Evolutionary conservation across 306 rosid genomes (phyloP).

Genomic region (Quercus engelmannii): DNA sequence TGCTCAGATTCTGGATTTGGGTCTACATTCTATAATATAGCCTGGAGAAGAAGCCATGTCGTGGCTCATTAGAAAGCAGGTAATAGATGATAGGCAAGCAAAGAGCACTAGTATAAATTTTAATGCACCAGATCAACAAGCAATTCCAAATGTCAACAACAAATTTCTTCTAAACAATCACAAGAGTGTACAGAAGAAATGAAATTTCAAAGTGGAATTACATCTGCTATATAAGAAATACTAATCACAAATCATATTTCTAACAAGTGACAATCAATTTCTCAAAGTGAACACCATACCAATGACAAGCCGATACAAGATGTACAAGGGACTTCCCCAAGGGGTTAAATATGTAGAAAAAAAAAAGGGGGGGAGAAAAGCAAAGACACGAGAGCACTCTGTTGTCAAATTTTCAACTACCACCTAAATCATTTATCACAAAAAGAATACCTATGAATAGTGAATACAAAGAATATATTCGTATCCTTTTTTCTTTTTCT

Average conservation of each 20-base stretch:
- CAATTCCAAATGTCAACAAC: background rate
- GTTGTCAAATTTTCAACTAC: conserved; percentile 20
- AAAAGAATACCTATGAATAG: conserved; percentile 8
- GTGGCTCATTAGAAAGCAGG: no score
- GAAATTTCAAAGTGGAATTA: background rate
- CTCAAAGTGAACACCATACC: background rate
- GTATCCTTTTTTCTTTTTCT: background rate
- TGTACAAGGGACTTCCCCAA: conserved; percentile 29
- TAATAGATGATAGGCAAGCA: background rate
- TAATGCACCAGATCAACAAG: background rate
- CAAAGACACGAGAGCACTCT: conserved; percentile 3
- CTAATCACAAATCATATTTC: background rate
- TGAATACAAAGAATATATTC: conserved; percentile 32
- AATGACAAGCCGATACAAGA: conserved; percentile 11
- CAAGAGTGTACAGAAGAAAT: background rate
- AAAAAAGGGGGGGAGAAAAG: background rate
- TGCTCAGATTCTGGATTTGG: no score
- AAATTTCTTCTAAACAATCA: background rate
- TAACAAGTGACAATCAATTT: background rate
- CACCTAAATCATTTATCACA: conserved; percentile 20
- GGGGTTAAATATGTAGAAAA: background rate
- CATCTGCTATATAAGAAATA: background rate
- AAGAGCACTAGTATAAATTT: background rate
- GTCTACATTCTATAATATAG: no score
- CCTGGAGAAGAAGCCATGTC: no score